A percentile compares a stretch with the other conserved stretches of the same genome.
phyloP scores from a whole-genome alignment of 768 basidiomycete genomes.

The Rhodocollybia butyracea region DNA sequence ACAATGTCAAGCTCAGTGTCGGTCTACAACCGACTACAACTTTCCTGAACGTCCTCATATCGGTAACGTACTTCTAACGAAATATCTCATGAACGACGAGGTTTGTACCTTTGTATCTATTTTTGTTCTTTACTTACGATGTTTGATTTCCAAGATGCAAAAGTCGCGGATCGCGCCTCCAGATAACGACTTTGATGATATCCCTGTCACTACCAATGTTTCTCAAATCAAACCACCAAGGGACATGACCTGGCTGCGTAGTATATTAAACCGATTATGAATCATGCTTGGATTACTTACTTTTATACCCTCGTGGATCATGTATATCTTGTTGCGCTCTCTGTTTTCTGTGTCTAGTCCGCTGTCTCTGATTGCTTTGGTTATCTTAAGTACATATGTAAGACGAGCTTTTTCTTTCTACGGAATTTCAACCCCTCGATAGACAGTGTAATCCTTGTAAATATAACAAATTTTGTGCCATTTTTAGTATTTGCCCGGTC shows the following conservation, averaged over 20 bases:
- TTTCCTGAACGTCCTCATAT: conserved; percentile 58
- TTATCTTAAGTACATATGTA: not conserved
- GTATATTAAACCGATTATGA: not conserved
- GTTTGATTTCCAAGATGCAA: conserved; percentile 49
- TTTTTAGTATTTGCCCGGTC: too few relatives aligned
- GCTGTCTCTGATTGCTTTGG: too few relatives aligned
- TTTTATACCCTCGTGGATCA: conserved; percentile 2
- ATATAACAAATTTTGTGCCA: too few relatives aligned
- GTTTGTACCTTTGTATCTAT: conserved; percentile 32
- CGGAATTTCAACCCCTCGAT: too few relatives aligned
- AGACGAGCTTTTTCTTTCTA: not conserved
- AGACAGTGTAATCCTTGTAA: too few relatives aligned
- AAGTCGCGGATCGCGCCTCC: conserved; percentile 57
- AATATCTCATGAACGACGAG: conserved; percentile 67
- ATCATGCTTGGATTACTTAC: not conserved
- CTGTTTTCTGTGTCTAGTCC: not conserved
- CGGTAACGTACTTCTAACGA: conserved; percentile 49
- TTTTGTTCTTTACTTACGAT: not conserved
- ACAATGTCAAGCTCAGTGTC: conserved; percentile 76
- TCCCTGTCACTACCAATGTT: not conserved
- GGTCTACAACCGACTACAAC: conserved; percentile 53
- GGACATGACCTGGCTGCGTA: not conserved
- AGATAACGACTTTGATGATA: conserved; percentile 36
- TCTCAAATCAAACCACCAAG: conserved; percentile 4
- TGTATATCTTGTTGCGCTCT: not conserved